phyloP scores from a whole-genome alignment of 768 basidiomycete species.

The Clathrus columnatus region DNA sequence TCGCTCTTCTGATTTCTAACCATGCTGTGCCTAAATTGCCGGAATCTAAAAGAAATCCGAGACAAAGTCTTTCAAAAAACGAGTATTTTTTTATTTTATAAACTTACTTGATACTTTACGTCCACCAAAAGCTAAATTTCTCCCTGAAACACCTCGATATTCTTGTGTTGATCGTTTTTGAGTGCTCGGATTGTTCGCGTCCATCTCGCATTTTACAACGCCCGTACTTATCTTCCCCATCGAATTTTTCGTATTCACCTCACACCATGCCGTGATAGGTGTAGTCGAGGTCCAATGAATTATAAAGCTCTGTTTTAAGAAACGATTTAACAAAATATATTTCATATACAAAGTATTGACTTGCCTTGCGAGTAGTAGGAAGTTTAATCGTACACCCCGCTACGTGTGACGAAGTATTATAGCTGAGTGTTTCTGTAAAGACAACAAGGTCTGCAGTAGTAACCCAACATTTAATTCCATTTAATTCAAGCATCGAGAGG shows the following conservation, averaged over 20 bases:
- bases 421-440: neutral
- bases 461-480: constrained; percentile 6
- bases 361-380: neutral
- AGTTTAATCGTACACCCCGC: constrained; percentile 4
- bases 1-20: constrained; percentile 5
- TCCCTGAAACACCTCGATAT: neutral
- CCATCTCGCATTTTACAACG: constrained; percentile 5
- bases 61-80: neutral
- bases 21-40: constrained; percentile 1
- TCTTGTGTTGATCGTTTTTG: neutral
- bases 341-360: neutral
- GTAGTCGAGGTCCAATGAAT: constrained; percentile 3
- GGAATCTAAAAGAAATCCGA: neutral
- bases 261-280: constrained; percentile 6
- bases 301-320: neutral
- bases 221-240: neutral
- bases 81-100: too few relatives aligned
- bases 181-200: neutral
- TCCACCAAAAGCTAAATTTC: constrained; percentile 1
- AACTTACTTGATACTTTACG: neutral
- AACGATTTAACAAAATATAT: neutral
- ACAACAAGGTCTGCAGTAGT: neutral
- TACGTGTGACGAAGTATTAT: neutral
- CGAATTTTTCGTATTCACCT: constrained; percentile 1
- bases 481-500: neutral